These are phyloP conservation scores for Phytophthora foliorum DNA, from an alignment of 352 stramenopile species.

Conservation along the genomic window DNA sequence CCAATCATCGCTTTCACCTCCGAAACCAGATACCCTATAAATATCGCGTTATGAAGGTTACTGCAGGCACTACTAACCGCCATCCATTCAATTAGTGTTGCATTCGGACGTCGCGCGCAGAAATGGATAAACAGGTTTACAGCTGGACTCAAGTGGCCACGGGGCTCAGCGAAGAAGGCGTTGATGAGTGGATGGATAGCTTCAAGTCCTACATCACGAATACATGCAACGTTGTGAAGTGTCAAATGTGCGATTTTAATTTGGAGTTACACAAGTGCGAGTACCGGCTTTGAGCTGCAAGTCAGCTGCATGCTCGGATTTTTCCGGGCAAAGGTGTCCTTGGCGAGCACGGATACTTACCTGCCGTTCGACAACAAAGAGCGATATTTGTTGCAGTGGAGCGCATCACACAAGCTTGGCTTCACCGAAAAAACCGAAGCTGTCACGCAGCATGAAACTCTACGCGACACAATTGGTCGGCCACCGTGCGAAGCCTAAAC, in stretches of 20 bases:
- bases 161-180: background rate
- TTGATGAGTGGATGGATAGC: slow-evolving; percentile 1
- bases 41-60: background rate
- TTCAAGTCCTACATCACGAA: background rate
- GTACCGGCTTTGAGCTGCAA: background rate
- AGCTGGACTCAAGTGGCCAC: background rate
- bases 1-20: background rate
- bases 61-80: background rate
- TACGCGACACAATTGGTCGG: background rate
- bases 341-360: background rate
- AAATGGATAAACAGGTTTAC: background rate
- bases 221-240: background rate
- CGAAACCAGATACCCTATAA: background rate
- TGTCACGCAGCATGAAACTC: background rate
- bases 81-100: background rate
- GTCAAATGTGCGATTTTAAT: background rate
- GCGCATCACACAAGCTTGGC: background rate
- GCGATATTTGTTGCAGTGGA: background rate
- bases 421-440: background rate
- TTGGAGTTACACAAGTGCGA: background rate
- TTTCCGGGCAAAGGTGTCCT: background rate
- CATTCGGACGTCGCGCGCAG: background rate
- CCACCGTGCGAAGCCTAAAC: slow-evolving; percentile 4
- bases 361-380: background rate
- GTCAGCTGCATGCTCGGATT: background rate